phyloP scores from a whole-genome alignment of 2,329 filamentous ascomycete genomes.

The Phialophora tarda region DNA sequence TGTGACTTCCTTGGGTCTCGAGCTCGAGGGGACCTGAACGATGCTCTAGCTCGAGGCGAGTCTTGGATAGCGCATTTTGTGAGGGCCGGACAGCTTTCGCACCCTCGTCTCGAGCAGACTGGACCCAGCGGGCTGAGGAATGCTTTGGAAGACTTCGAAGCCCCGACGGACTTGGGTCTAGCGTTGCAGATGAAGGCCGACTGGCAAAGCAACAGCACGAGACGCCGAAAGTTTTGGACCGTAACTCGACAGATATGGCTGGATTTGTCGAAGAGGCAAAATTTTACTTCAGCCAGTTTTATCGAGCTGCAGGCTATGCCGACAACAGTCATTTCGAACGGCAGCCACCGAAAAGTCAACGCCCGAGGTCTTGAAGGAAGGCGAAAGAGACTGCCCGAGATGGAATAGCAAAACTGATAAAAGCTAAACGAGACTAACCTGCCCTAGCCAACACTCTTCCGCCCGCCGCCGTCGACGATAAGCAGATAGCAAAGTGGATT shows the following conservation, averaged over 20 bases:
- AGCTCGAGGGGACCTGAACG: constrained; percentile 4
- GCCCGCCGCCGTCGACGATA: constrained; percentile 35
- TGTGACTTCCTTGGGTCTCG: not conserved
- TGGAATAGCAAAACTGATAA: constrained; percentile 5
- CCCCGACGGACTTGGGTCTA: not conserved
- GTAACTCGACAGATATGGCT: constrained; percentile 4
- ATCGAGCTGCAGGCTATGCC: not conserved
- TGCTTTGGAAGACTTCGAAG: constrained; percentile 1
- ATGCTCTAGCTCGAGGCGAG: not conserved
- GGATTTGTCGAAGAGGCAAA: constrained; percentile 14
- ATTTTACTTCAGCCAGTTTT: not conserved
- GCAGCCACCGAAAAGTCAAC: constrained; percentile 18
- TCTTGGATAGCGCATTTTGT: not conserved
- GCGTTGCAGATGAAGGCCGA: constrained; percentile 11
- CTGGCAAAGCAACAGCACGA: not conserved
- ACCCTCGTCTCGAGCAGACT: not conserved
- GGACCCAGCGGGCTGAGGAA: constrained; percentile 5
- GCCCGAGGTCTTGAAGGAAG: not conserved
- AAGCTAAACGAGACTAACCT: constrained; percentile 19
- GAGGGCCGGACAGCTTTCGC: not conserved
- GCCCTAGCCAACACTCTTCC: constrained; percentile 14
- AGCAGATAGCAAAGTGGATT: constrained; percentile 32
- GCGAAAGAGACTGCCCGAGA: constrained; percentile 13
- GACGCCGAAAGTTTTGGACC: not conserved
- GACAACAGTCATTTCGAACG: constrained; percentile 4